phyloP scores from a whole-genome alignment of 768 basidiomycete genomes.

The Termitomyces sp. region DNA sequence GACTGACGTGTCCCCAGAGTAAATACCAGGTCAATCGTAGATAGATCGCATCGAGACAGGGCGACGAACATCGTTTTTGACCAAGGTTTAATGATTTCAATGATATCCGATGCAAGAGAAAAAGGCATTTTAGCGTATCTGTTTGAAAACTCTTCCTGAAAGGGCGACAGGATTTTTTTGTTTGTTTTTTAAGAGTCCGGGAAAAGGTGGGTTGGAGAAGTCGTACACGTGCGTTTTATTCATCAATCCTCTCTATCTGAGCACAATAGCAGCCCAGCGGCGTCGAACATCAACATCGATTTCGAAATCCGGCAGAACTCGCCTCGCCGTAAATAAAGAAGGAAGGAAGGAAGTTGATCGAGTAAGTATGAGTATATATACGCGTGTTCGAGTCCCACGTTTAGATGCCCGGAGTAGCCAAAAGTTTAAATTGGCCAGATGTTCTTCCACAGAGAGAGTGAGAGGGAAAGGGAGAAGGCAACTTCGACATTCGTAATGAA shows the following conservation, averaged over 20 bases:
- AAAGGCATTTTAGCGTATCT: too few relatives aligned
- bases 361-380: not conserved
- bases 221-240: not conserved
- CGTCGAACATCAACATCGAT: not conserved
- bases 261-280: not conserved
- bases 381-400: not conserved
- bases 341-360: not conserved
- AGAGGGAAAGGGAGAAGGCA: too few relatives aligned
- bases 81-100: not conserved
- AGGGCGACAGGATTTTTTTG: not conserved
- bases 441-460: not conserved
- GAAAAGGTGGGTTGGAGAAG: not conserved
- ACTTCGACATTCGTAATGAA: not conserved
- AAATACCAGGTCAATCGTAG: not conserved
- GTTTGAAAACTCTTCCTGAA: not conserved
- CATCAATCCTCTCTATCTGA: not conserved
- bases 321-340: not conserved
- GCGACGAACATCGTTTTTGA: not conserved
- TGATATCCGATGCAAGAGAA: too few relatives aligned
- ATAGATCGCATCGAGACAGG: not conserved
- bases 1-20: not conserved
- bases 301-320: not conserved
- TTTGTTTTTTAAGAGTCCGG: too few relatives aligned
- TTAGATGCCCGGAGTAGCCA: not conserved
- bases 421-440: not conserved